Percentiles rank a stretch among this genome's conserved stretches.
phyloP scores from a whole-genome alignment of 345 rosid species.

The Eucalyptus sideroxylon region DNA sequence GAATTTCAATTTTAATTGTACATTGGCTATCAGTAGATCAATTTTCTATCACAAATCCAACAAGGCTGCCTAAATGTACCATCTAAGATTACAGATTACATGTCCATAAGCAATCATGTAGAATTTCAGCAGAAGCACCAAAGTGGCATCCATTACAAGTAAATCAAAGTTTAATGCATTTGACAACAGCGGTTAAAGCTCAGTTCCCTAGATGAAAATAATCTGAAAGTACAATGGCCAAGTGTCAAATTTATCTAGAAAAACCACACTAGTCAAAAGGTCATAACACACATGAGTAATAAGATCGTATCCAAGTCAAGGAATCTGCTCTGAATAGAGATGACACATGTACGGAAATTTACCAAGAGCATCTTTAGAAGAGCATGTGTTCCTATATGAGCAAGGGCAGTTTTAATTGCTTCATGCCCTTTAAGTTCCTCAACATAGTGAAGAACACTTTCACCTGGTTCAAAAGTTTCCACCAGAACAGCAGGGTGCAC shows the following conservation, averaged over 20 bases:
- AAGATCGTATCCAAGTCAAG: background rate
- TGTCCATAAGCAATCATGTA: background rate
- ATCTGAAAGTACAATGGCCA: background rate
- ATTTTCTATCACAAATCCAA: background rate
- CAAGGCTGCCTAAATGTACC: background rate
- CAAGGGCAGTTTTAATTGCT: slow-evolving; percentile 62
- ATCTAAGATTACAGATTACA: background rate
- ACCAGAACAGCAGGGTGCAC: slow-evolving; percentile 98
- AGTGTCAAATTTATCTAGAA: background rate
- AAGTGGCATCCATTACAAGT: background rate
- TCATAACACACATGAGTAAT: background rate
- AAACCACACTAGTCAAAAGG: background rate
- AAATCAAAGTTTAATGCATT: background rate
- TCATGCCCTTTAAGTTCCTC: slow-evolving; percentile 69
- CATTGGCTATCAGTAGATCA: background rate
- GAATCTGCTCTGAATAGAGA: background rate
- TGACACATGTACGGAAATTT: background rate
- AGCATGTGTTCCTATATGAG: slow-evolving; percentile 96
- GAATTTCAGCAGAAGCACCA: background rate
- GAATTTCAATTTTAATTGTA: background rate
- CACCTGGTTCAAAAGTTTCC: slow-evolving; percentile 92
- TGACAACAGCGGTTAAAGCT: background rate
- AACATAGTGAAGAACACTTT: slow-evolving; percentile 70
- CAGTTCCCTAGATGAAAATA: background rate
- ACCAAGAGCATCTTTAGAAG: slow-evolving; percentile 99